Conservation (phyloP, 139 green algal species). For the Coelastrella sp. region DNA sequence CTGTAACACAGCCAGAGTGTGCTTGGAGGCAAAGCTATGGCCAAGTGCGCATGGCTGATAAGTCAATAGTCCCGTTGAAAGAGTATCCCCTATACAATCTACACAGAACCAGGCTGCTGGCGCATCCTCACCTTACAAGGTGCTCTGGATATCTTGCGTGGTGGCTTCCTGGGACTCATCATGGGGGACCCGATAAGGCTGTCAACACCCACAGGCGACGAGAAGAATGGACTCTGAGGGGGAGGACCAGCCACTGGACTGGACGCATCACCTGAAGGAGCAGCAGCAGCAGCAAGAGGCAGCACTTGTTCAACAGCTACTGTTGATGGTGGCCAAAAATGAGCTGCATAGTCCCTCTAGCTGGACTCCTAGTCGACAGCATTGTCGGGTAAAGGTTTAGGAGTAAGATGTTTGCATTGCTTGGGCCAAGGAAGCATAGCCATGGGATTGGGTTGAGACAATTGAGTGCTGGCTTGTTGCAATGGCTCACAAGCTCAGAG, state of each 20-base stretch:
- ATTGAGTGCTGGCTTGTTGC: neutral
- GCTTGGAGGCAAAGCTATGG: neutral
- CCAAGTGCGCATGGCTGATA: neutral
- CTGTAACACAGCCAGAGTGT: slow-evolving; percentile 44
- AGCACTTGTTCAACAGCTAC: too few species aligned
- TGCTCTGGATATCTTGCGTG: slow-evolving; percentile 88
- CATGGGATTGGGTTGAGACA: too few species aligned
- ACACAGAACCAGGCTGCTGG: neutral
- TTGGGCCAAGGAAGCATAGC: too few species aligned
- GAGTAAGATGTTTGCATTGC: too few species aligned
- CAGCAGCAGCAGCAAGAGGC: neutral
- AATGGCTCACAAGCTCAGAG: neutral
- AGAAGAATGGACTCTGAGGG: slow-evolving; percentile 77
- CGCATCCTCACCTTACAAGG: slow-evolving; percentile 90
- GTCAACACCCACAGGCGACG: slow-evolving; percentile 73
- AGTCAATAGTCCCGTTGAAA: neutral
- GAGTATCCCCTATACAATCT: neutral
- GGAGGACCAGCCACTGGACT: slow-evolving; percentile 67
- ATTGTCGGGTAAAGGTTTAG: too few species aligned
- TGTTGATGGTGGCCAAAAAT: too few species aligned
- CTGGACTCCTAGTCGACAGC: too few species aligned
- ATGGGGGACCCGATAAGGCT: slow-evolving; percentile 50
- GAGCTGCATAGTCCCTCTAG: too few species aligned
- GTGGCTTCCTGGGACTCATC: slow-evolving; percentile 59
- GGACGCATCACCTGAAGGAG: slow-evolving; percentile 63